These are phyloP conservation scores for Tolypocladium pustulatum DNA, from an alignment of 2,329 filamentous ascomycete species.

Conservation along the genomic window DNA sequence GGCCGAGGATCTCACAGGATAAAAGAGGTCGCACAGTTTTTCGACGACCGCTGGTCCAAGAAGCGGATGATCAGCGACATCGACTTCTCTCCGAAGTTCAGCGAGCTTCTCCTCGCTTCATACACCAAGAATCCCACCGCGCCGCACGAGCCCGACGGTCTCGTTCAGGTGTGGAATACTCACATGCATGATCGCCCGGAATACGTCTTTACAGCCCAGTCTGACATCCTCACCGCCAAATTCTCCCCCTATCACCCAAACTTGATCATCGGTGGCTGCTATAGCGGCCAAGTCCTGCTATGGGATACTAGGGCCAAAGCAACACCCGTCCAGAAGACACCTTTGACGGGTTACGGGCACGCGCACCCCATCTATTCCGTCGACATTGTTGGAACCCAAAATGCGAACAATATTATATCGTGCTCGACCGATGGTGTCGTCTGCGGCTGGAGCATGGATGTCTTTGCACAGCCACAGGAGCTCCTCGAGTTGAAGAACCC, in stretches of 20 bases:
- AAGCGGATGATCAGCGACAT: constrained; percentile 95
- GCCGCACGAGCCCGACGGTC: constrained; percentile 83
- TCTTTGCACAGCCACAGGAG: constrained; percentile 94
- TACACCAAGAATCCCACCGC: constrained; percentile 97
- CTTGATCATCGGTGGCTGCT: constrained; percentile 88
- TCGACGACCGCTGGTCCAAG: constrained; percentile 90
- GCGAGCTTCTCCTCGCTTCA: constrained; percentile 82
- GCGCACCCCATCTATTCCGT: constrained; percentile 95
- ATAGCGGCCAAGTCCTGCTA: constrained; percentile 89
- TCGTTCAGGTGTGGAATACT: constrained; percentile 94
- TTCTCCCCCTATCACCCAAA: constrained; percentile 99
- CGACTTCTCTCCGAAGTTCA: constrained; percentile 91
- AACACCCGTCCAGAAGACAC: constrained; percentile 88
- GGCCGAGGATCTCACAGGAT: constrained; percentile 65
- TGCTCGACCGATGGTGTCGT: constrained; percentile 94
- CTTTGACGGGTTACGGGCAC: constrained; percentile 86
- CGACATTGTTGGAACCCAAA: constrained; percentile 93
- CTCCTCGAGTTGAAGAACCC: constrained; percentile 80
- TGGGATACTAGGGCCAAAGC: constrained; percentile 94
- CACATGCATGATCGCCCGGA: constrained; percentile 91
- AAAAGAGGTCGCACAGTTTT: constrained; percentile 87
- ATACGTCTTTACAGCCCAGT: constrained; percentile 93
- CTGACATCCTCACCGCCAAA: constrained; percentile 87
- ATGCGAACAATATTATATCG: constrained; percentile 97
- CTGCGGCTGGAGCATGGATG: constrained; percentile 95